Evolutionary conservation across 768 basidiomycete species (phyloP), one percentile per base, ranked within the genome.

Genomic region (Lactifluus hygrophoroides): DNA sequence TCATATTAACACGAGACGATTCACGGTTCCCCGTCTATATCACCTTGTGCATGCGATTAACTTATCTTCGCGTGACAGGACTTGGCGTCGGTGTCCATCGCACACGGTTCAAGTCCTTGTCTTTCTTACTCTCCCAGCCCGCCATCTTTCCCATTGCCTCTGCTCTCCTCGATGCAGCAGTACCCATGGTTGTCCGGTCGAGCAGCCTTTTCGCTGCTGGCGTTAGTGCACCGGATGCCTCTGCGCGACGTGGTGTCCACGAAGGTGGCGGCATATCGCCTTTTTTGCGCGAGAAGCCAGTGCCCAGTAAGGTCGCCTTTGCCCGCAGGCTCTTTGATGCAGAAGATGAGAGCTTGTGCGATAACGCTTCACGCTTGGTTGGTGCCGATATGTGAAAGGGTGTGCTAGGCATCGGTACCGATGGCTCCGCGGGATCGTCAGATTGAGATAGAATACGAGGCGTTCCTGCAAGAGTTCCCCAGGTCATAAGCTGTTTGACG

Each of bases 401-500:
- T 10, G 85, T 85, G 48, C 72, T 77, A 5, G 80, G 76, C 16
- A 75, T 71, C 8, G 71, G 72, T 48, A 73, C 63, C 9, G 67
- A 64, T 9, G 63, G 56, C 54, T 79, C 78, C 2, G 73, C 69
- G 4, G 78, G 73, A 64, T 87, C 80, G 35, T 84, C 79, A 10
- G 78, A 73, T 65, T 80, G 75, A 11, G 84, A 83, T 63, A 98
- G 80, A 5, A 96, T 79, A 53, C 95, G 85, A 3, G 96, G 96
- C 9, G 96, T 98, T 16, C 90, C 86, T 63, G 86, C 83, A 23
- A 98, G 77, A 13, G 92, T 94, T 2, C 96, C 96, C 93, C 92
- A 94, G 13, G 96, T 99, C 88, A 98, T 93, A 16, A 99, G 80
- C 64, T 97, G 86, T 66, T 93, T 92, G 51, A 98, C 78, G 1